Conservation (phyloP, 768 basidiomycete species). For the Harrya chromipes region DNA sequence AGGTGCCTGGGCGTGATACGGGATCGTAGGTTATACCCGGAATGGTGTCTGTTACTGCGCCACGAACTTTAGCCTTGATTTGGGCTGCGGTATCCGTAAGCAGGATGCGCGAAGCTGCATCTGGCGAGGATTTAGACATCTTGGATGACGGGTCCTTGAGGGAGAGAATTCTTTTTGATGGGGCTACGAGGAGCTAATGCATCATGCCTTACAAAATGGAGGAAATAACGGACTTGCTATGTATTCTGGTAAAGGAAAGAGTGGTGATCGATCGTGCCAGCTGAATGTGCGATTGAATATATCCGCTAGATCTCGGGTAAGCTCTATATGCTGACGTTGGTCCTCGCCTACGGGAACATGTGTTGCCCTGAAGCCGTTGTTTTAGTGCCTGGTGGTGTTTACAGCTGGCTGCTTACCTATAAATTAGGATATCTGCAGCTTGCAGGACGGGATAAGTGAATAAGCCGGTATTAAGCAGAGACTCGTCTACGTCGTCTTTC, state of each 20-base stretch:
- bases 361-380: constrained; percentile 55
- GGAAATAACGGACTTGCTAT: constrained; percentile 60
- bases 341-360: constrained; percentile 97
- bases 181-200: constrained; percentile 44
- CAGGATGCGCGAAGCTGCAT: constrained; percentile 76
- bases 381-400: neutral
- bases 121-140: constrained; percentile 93
- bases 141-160: constrained; percentile 82
- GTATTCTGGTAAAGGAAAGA: constrained; percentile 73
- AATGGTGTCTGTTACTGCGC: constrained; percentile 83
- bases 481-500: constrained; percentile 79
- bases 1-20: constrained; percentile 69
- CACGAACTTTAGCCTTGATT: constrained; percentile 69
- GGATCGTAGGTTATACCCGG: constrained; percentile 80
- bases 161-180: constrained; percentile 79
- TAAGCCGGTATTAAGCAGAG: constrained; percentile 76
- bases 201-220: neutral
- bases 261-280: constrained; percentile 33
- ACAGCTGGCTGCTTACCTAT: constrained; percentile 50
- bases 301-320: constrained; percentile 80
- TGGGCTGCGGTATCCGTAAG: constrained; percentile 67
- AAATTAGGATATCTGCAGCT: constrained; percentile 87
- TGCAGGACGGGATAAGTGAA: constrained; percentile 93
- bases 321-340: constrained; percentile 91
- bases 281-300: constrained; percentile 73